Percentiles rank a stretch among this genome's conserved stretches.
Conservation (phyloP, 1,284 basidiomycete genomes). For the Irpex sp. region DNA sequence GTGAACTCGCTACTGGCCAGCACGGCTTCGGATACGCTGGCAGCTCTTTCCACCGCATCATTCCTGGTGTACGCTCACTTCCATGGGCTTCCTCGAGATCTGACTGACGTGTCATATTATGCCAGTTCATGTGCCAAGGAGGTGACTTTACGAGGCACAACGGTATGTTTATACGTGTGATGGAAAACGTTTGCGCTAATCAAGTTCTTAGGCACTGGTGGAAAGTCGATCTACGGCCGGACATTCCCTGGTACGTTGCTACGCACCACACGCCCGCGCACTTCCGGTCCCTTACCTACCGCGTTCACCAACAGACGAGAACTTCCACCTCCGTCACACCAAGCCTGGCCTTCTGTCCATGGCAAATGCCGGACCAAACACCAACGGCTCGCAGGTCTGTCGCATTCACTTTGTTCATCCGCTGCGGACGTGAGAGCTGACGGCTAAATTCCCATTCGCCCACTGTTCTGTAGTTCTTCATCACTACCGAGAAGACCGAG, state of each 20-base stretch:
- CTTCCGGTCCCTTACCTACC: not conserved
- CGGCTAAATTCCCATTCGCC: not conserved
- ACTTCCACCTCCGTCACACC: constrained; percentile 78
- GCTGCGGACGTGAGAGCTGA: not conserved
- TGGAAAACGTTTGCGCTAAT: not conserved
- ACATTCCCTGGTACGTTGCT: constrained; percentile 60
- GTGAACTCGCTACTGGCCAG: constrained; percentile 75
- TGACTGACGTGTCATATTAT: not conserved
- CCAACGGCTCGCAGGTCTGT: constrained; percentile 68
- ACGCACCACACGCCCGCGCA: not conserved
- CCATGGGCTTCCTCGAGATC: not conserved
- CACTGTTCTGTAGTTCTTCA: constrained; percentile 60
- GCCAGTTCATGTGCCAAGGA: constrained; percentile 83
- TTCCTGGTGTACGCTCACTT: constrained; percentile 45
- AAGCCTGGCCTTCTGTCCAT: constrained; percentile 86
- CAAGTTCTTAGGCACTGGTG: constrained; percentile 52
- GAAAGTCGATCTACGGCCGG: constrained; percentile 87
- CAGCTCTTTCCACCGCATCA: constrained; percentile 83
- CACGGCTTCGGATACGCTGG: constrained; percentile 67
- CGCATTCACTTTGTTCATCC: not conserved
- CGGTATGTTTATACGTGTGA: constrained; percentile 39
- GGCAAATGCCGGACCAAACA: constrained; percentile 78
- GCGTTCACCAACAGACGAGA: constrained; percentile 61
- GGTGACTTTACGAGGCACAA: constrained; percentile 74
- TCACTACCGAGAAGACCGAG: constrained; percentile 76